phyloP scores from a whole-genome alignment of 2,329 filamentous ascomycete genomes.

The Xylariaceae sp. region DNA sequence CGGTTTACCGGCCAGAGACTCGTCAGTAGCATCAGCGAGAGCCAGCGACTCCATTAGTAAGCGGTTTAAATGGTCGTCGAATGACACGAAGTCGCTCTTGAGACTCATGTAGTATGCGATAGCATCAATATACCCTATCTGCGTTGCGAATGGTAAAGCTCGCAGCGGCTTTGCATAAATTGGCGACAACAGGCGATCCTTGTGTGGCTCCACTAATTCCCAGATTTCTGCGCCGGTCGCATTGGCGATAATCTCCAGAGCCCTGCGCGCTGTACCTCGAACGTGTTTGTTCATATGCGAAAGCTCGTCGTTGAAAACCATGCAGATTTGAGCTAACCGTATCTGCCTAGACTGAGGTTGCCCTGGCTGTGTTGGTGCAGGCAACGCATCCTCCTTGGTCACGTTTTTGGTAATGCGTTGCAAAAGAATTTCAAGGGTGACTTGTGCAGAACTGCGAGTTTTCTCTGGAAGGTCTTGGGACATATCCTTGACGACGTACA shows the following conservation, averaged over 20 bases:
- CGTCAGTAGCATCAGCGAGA: slow-evolving; percentile 89
- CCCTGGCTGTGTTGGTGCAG: slow-evolving; percentile 36
- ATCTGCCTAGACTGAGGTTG: slow-evolving; percentile 48
- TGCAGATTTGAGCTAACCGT: slow-evolving; percentile 72
- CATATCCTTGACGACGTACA: slow-evolving; percentile 98
- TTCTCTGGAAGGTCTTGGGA: slow-evolving; percentile 88
- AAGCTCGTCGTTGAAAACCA: slow-evolving; percentile 80
- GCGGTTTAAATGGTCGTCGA: slow-evolving; percentile 87
- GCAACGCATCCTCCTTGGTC: slow-evolving; percentile 70
- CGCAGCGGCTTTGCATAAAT: slow-evolving; percentile 95
- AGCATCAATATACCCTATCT: slow-evolving; percentile 97
- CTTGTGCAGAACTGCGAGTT: slow-evolving; percentile 76
- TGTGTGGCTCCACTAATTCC: slow-evolving; percentile 84
- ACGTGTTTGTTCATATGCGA: slow-evolving; percentile 96
- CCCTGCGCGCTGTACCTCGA: slow-evolving; percentile 76
- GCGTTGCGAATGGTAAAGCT: slow-evolving; percentile 86
- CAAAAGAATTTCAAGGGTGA: slow-evolving; percentile 76
- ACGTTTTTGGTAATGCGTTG: slow-evolving; percentile 72
- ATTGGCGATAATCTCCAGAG: slow-evolving; percentile 75
- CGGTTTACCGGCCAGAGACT: slow-evolving; percentile 86
- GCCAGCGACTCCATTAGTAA: slow-evolving; percentile 91
- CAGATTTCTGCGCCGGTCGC: slow-evolving; percentile 74
- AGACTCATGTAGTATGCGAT: slow-evolving; percentile 92
- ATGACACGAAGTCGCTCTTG: slow-evolving; percentile 82
- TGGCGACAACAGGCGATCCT: slow-evolving; percentile 80